Evolutionary conservation across 768 basidiomycete species (phyloP), one percentile per base, ranked within the genome.

Genomic region (Pulveroboletus sp.): DNA sequence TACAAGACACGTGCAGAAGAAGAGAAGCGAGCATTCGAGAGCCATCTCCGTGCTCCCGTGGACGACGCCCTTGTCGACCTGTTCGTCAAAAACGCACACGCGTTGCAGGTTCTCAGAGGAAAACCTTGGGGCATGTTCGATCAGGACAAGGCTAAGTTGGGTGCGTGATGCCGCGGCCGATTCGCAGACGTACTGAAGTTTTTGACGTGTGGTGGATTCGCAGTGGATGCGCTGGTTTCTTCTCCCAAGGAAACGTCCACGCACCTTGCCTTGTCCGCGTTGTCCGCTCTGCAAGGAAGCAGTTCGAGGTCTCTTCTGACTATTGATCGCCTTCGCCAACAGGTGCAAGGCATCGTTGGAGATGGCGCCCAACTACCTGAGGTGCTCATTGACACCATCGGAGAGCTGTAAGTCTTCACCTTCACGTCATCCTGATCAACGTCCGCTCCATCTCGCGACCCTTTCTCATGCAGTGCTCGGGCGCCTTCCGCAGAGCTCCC

Each of bases 401-500:
- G 86, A 39, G 93, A 95, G 66, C 70, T 90, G 93, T 94, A 68
- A 51, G 88, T 9, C 10, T 9, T 77, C 6, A 2, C 2, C 9
- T 52, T 51, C 31, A 39, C 28, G 32, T 41, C 21, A 12, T 43
- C 15, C n/a, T 39, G 7, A 37, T 30, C 1, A 42, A n/a, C n/a
- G 1, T 18, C 2, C 7, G 14, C 8, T 27, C n/a, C 21, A 42
- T 57, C 55, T 49, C 44, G 50, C 14, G 8, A 10, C 9, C 14
- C 4, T 9, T 4, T n/a, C 2, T 27, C 8, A 10, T 17, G 14
- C 17, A 93, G 92, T 48, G 83, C 76, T 10, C 86, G 93, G 2
- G 76, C 91, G 8, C 89, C 88, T 2, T 83, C 78, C 0, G 85
- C 90, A 3, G 92, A 95, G 60, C 71, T 98, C 3, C 95, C 95